Base-by-base conservation (phyloP, 805 yeast genomes). In the Suhomyces emberorum region DNA sequence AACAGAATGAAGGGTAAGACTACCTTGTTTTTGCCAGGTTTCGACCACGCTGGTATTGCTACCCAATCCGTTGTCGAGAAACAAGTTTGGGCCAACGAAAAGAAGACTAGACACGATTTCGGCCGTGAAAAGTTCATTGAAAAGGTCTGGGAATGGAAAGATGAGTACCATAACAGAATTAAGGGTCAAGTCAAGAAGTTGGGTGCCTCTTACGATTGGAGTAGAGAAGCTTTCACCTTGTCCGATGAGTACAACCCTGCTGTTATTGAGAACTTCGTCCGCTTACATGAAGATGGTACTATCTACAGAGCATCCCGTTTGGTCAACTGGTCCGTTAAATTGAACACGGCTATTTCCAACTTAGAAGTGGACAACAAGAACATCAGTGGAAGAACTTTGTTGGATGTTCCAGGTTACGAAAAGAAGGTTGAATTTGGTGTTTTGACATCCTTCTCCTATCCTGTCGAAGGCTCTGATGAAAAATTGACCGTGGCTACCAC, bases 31-130 rank as follows among this genome's bases (percentile, higher is more conserved):
- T 62, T 93, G 39, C 98, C 98, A 32, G 98, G 98, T 31, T 93
- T 93, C 57, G 98, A 93, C 66, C 98, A 93, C 59, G 98, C 98
- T 24, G 98, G 98, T 75, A 93, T 93, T 63, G 95, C 96, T 29
- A 93, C 98, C 8, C 98, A 93, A 66, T 85, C 96, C 12, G 98
- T 93, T 48, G 98, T 93, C 46, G 98, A 93, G 69, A 93, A 93
- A 67, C 89, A 83, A 71, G 63, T 93, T 26, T 88, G 95, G 95
- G 85, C 88, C 37, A 77, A 78, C 48, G 87, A 87, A 55, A 76
- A 81, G 66, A 76, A 83, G 59, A 88, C 98, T 35, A 84, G 98
- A 69, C 96, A 93, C 62, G 98, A 93, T 57, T 79, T 77, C 44
- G 96, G 96, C 44, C 86, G 98, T 68, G 97, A 91, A 59, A 81